Evolutionary conservation across 129 eudicot species (phyloP).

Genomic region (Cynara cardunculus): DNA sequence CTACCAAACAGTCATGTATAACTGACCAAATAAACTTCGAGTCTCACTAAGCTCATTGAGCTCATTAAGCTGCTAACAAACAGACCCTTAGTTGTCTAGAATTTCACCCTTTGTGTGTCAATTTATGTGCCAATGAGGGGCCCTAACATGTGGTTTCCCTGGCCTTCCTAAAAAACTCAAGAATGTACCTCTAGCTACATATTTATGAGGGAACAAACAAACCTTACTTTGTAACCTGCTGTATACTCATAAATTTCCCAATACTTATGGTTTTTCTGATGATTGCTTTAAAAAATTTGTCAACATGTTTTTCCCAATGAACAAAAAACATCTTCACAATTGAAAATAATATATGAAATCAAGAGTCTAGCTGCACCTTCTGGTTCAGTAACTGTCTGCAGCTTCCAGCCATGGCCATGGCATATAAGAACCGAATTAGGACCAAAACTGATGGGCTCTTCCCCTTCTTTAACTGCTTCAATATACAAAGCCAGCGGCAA

Average conservation of each 20-base stretch:
- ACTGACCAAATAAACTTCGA: too few species aligned
- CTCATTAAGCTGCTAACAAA: too few species aligned
- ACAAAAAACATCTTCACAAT: background rate
- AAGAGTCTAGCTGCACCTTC: constrained; percentile 29
- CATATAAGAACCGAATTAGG: constrained; percentile 54
- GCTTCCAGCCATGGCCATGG: constrained; percentile 69
- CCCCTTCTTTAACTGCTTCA: constrained; percentile 78
- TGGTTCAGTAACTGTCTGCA: constrained; percentile 62
- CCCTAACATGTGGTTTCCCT: background rate
- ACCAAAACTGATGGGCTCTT: constrained; percentile 76
- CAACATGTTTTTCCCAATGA: background rate
- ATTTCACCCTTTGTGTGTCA: background rate
- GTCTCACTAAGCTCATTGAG: too few species aligned
- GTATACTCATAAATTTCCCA: background rate
- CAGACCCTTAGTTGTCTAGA: background rate
- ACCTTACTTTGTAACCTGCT: background rate
- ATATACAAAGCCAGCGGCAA: constrained; percentile 48
- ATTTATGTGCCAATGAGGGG: background rate
- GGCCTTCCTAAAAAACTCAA: background rate
- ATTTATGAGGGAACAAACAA: background rate
- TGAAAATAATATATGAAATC: background rate
- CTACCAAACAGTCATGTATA: too few species aligned
- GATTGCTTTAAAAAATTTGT: background rate
- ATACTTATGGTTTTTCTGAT: background rate
- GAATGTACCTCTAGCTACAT: background rate